phyloP scores from a whole-genome alignment of 2,329 filamentous ascomycete genomes.

The Cladosporium oxysporum region DNA sequence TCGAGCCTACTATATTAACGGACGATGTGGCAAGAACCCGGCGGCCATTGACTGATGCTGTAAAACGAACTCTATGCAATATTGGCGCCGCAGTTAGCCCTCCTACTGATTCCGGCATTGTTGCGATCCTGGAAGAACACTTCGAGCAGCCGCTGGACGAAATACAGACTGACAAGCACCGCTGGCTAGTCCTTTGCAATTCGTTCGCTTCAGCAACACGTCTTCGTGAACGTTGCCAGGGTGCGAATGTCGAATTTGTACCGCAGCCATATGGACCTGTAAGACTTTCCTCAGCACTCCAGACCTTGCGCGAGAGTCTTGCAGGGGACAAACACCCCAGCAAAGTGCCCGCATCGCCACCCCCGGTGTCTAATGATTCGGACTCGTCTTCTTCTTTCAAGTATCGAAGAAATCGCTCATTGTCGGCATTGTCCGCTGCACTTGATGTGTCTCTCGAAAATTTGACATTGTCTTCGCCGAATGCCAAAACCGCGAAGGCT shows the following conservation, averaged over 20 bases:
- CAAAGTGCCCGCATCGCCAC: too few species aligned
- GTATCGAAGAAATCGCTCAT: background rate
- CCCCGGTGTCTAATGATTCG: background rate
- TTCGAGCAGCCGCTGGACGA: background rate
- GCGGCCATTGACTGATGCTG: background rate
- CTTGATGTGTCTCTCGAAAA: background rate
- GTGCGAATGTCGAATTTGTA: background rate
- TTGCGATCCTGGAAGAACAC: constrained; percentile 2
- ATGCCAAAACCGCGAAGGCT: background rate
- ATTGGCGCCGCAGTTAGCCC: background rate
- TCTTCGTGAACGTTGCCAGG: background rate
- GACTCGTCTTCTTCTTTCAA: background rate
- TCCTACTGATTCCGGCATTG: background rate
- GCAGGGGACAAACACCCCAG: background rate
- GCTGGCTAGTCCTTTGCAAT: constrained; percentile 10
- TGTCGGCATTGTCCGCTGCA: background rate
- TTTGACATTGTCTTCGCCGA: background rate
- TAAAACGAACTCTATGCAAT: background rate
- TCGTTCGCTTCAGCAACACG: constrained; percentile 10
- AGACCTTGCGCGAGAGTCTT: background rate
- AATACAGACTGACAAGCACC: background rate
- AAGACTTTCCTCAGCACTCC: constrained; percentile 7
- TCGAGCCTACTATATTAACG: background rate
- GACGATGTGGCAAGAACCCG: background rate
- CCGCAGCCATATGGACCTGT: constrained; percentile 12